Base-by-base conservation (phyloP, 148 eudicot species). In the Persicaria tinctoria region DNA sequence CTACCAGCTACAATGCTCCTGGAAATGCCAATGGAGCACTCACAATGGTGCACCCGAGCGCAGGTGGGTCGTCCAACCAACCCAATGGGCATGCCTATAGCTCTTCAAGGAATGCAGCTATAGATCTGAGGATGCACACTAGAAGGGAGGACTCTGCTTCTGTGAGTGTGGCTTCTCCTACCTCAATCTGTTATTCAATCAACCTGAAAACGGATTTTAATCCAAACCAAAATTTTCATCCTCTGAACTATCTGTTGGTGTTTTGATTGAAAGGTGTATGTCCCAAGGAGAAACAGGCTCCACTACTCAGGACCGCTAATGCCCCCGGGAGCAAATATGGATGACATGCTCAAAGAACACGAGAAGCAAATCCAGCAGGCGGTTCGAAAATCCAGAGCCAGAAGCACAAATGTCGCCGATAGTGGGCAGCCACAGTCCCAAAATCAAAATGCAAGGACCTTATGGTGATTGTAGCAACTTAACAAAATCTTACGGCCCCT, bases 321-420 rank as follows among this genome's bases (percentile, higher is more conserved):
- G 84, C 91, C 89, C 16, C 88, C 88, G 1, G 91, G 94, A 0
- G 91, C 87, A 20, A 90, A 79, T 86, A 76, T 88, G 74, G 94
- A 86, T 38, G 94, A 90, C 44, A 88, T 90, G 91, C 86, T 90
- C 4, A 90, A 84, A 77, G 91, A 86, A 70, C 94, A 90, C 41
- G 94, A 88, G 68, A 81, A 86, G 76, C 91, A 85, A 59, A 90
- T 90, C 71, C 94, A 90, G 83, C 91, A 80, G 53, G 94, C 94
- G 5, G 89, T 90, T 44, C 86, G 91, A 38, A 90, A 82, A 80
- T 77, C 79, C n/a, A 68, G 70, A 54, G 27, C 78, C 8, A 51
- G 62, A 53, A 68, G 1, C 70, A 45, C 66, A 11, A 23, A 10
- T 16, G 46, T 41, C 7, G 44, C 0, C 9, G 38, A 48, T 16